Evolutionary conservation across 176 grass and related monocot genomes (phyloP), one percentile per base, ranked within the genome.

Genomic region (Eleusine coracana): DNA sequence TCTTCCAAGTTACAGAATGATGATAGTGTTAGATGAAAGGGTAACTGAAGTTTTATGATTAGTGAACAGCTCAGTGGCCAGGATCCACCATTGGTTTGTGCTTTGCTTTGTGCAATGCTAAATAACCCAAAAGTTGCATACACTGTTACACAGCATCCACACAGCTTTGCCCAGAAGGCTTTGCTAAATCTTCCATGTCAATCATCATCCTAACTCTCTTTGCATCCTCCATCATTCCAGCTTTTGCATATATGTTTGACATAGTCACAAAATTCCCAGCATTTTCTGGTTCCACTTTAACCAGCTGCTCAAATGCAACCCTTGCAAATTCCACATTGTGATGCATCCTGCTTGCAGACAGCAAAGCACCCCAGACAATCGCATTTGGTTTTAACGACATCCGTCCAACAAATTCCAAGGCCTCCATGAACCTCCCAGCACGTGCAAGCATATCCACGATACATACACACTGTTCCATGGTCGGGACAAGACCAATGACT

Each of bases 251-350:
- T 88, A 93, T 86, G 49, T 88, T 93, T 56, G 94, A 93, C 91
- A 97, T 93, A 0, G 94, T 90, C 42, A 97, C 92, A 40, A 88
- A 97, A 86, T 97, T 93, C 45, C 94, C 89, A 12, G 91, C 87
- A 41, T 97, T 97, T 12, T 85, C 70, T 1, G 94, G 87, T 76
- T 97, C 91, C 23, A 93, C 10, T 40, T 70, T 74, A 87, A 92
- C 79, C 67, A 97, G 82, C 42, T 92, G 65, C 8, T 97, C 89
- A 16, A 91, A 97, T 17, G 91, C 89, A 27, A 91, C 9, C 64
- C 68, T 83, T 18, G 86, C 89, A 49, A 88, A 90, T 70, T 97
- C 85, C 67, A 97, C 85, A 67, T 86, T 91, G 38, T 88, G 80
- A 61, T 97, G 82, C 74, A 73, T 75, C 10, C 66, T 70, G 64